Base-by-base conservation (phyloP, 352 stramenopile species). In the Phytopythium kandeliae region DNA sequence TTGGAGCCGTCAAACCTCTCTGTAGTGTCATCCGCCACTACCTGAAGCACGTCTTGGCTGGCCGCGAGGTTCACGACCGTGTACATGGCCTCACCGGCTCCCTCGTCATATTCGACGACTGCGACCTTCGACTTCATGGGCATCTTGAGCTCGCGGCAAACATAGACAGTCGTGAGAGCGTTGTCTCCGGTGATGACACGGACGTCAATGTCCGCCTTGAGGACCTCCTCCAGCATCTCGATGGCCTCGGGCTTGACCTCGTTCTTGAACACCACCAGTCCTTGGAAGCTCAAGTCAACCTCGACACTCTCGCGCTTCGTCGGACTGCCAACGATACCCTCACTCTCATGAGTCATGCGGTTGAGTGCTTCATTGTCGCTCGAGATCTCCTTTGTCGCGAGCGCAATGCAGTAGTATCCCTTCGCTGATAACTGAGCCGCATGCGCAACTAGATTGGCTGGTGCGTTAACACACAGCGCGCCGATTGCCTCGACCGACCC, bases 241-340 rank as follows among this genome's bases (percentile, higher is more conserved):
- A 65, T 62, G 11, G 76, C 72, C 25, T 93, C 71, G 3, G 70
- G 55, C 56, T 79, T 84, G 28, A 93, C 59, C 21, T 67, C 57
- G 43, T 95, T 95, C 54, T 85, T 63, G 67, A 93, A 95, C 21
- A 86, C 74, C 8, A 86, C 57, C 10, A 92, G 57, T 8, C 85
- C 82, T 37, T 74, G 22, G 43, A 92, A 87, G 10, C 43, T 47
- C 1, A 93, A 53, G 43, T 65, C 45, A 0, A 28, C 50, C 48
- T 94, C 80, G 34, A 88, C 46, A 10, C 73, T 48, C 13, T 65
- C 60, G 1, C 57, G 63, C 31, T 55, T 31, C 6, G 62, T 54
- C 0, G 53, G 17, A 17, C 68, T 37, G 15, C 63, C 19, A 1
- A 19, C 8, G 13, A 25, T 7, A 9, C 0, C n/a, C 5, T 24